Conservation (phyloP, 1,139 yeast species). For the Diutina rugosa region DNA sequence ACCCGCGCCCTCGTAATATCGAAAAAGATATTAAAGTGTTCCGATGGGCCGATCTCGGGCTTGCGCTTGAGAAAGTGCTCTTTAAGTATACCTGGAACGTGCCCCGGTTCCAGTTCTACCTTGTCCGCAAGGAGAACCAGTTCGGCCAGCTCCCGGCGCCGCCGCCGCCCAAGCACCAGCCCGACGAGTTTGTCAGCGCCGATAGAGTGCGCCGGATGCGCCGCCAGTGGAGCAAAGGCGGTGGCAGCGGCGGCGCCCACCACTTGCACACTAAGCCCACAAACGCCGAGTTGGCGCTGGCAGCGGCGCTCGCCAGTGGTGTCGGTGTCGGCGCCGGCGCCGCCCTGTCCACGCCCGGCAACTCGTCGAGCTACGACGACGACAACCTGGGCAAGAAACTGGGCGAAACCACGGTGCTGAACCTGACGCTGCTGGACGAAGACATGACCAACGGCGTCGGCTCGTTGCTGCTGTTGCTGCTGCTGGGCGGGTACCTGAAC, state of each 20-base stretch:
- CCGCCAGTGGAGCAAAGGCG: background rate
- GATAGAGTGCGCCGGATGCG: background rate
- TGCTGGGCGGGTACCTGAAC: background rate
- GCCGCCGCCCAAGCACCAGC: background rate
- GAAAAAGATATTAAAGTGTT: constrained; percentile 66
- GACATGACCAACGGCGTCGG: background rate
- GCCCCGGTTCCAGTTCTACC: background rate
- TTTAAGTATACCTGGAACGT: constrained; percentile 30
- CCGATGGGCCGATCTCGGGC: constrained; percentile 40
- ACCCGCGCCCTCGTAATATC: constrained; percentile 60
- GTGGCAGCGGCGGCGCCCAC: background rate
- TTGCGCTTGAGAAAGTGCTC: constrained; percentile 48
- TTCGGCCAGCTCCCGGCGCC: background rate
- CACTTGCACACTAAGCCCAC: background rate
- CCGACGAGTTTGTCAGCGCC: background rate
- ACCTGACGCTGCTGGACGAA: background rate
- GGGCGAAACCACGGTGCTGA: constrained; percentile 1
- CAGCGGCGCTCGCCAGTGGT: background rate
- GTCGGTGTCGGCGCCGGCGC: background rate
- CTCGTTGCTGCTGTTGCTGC: background rate
- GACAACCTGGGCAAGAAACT: background rate
- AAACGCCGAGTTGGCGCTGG: background rate
- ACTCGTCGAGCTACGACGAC: background rate
- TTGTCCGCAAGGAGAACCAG: background rate
- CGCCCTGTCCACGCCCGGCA: background rate